Evolutionary conservation across 2,329 filamentous ascomycete genomes (phyloP), one percentile per base, ranked within the genome.

Genomic region (Chrysoporthe puriensis): DNA sequence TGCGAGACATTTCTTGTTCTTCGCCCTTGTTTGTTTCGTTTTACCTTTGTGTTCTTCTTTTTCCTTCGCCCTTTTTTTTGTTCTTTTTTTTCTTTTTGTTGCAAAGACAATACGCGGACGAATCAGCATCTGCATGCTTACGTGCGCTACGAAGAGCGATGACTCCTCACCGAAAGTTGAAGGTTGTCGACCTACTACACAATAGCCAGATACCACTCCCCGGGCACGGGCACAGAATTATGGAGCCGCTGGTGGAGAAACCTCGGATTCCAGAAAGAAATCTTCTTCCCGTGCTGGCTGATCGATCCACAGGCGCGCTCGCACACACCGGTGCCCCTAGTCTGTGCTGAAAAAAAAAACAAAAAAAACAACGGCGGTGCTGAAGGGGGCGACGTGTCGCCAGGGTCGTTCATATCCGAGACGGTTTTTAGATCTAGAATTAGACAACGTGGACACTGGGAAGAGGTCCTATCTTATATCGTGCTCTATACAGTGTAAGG

Each of bases 81-180:
- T 21, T 21, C 21, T 40, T 7, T 2, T 40, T 7, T 40, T 40
- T 9, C 9, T 40, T 9, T 40, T 40, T 9, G 6, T 40, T 9
- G 36, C 36, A 40, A 40, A 40, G 57, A 26, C 9, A 32, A 13
- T 54, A 26, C 5, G 36, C 36, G 36, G 50, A 54, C 50, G 50
- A 16, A 34, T 54, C 14, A 34, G 26, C 50, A 16, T 34, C 6
- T 21, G 50, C 21, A 2, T 54, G 9, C 32, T 32, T 21, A 34
- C 32, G 13, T 14, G 13, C 13, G 50, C 21, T 36, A 59, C 2
- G 42, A 18, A 60, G 58, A 16, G 5, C n/a, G 21, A 61, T 32
- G 36, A 46, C 42, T 61, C 43, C 26, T 61, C 40, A 62, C 60
- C 60, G 60, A 62, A 48, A 52, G 32, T 62, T 62, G 21, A 21